Conservation (phyloP, 2,329 filamentous ascomycete genomes). For the Calonectria pseudoreteaudii region DNA sequence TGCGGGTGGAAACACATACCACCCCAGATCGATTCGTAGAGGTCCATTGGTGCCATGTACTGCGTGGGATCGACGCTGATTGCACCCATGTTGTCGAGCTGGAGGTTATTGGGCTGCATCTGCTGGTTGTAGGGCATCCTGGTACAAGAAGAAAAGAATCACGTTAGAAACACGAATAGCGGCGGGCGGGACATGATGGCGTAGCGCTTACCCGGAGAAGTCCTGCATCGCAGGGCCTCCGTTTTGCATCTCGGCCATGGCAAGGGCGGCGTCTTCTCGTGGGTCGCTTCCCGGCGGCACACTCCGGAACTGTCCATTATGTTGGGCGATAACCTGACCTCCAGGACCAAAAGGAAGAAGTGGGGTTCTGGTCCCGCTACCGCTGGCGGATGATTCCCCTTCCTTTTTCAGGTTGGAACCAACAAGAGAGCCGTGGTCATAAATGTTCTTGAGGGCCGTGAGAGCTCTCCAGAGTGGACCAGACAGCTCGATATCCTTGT, state of each 20-base stretch:
- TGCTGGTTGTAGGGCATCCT: constrained; percentile 53
- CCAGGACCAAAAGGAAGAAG: constrained; percentile 44
- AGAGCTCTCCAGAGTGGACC: constrained; percentile 72
- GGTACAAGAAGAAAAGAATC: neutral
- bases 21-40: constrained; percentile 77
- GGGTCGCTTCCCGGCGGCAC: constrained; percentile 56
- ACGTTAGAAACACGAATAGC: constrained; percentile 28
- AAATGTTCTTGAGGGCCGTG: constrained; percentile 72
- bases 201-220: constrained; percentile 52
- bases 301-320: constrained; percentile 42
- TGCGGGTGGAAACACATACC: constrained; percentile 57
- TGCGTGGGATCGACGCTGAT: constrained; percentile 68
- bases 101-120: constrained; percentile 49
- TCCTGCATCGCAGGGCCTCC: constrained; percentile 60
- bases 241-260: constrained; percentile 75
- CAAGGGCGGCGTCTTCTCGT: constrained; percentile 71
- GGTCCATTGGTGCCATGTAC: constrained; percentile 75
- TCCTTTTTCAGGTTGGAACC: constrained; percentile 64
- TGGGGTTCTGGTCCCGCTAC: constrained; percentile 60
- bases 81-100: constrained; percentile 58
- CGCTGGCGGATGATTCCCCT: constrained; percentile 57
- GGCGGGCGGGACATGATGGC: neutral
- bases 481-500: constrained; percentile 71
- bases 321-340: constrained; percentile 36
- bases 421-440: constrained; percentile 71